These are phyloP conservation scores for Talaromyces adpressus DNA, from an alignment of 495 filamentous ascomycete species.

Conservation along the genomic window DNA sequence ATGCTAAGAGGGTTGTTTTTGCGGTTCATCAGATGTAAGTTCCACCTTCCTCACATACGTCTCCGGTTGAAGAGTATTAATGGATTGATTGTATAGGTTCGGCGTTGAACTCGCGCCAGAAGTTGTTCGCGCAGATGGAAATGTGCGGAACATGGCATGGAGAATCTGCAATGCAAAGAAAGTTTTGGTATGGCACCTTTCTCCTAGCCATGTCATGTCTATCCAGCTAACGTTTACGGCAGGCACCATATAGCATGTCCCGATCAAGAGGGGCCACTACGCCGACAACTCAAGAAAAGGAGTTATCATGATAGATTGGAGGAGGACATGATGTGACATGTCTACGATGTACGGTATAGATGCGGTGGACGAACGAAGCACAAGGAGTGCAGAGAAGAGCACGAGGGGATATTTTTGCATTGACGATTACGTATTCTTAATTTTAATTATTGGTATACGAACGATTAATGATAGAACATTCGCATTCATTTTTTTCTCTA, in stretches of 20 bases:
- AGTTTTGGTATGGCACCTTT: conserved; percentile 66
- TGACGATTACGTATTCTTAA: conserved; percentile 2
- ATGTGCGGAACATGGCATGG: conserved; percentile 87
- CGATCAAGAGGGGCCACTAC: conserved; percentile 35
- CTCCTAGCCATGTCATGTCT: neutral
- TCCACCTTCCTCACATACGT: neutral
- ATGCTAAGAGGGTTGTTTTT: conserved; percentile 81
- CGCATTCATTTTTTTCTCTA: neutral
- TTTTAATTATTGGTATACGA: neutral
- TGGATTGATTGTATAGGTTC: conserved; percentile 46
- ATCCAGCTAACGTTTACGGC: neutral
- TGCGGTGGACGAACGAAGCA: neutral
- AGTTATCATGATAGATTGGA: neutral
- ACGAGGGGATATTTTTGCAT: neutral
- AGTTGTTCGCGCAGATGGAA: conserved; percentile 90
- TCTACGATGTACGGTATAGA: neutral
- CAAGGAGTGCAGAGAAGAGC: neutral
- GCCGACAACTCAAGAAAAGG: conserved; percentile 22
- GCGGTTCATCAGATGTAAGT: conserved; percentile 84
- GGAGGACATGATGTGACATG: neutral
- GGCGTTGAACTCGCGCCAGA: conserved; percentile 91
- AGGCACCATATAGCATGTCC: conserved; percentile 45
- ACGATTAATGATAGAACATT: neutral
- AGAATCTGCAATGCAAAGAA: conserved; percentile 92
- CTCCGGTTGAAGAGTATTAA: neutral